Evolutionary conservation across 2,329 filamentous ascomycete species (phyloP), one percentile per base, ranked within the genome.

Genomic region (Trichoderma breve): DNA sequence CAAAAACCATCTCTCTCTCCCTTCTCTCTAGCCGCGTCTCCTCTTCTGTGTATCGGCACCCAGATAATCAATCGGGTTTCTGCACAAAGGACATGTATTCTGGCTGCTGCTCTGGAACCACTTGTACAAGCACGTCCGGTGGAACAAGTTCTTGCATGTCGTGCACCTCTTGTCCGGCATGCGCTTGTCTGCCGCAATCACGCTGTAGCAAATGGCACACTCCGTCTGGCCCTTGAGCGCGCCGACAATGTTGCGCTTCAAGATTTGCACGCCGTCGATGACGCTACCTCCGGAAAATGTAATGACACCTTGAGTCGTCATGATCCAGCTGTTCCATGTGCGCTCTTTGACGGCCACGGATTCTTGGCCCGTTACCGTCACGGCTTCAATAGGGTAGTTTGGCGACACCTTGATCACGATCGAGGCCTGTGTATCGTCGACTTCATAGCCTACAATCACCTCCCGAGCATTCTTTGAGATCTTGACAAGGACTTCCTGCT

Each of bases 41-140:
- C 81, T 80, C 79, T 80, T 82, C 11, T 75, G 76, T 58, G 81
- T 83, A 71, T 84, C 83, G 7, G 82, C 78, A 0, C 83, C 83
- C 21, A 84, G 71, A 63, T 90, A 90, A 69, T 89, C 88, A 80
- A 98, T 98, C 26, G 92, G 91, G 80, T 97, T 97, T 77, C 96
- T 88, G 82, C 96, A 99, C 74, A 99, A 84, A 62, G 96, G 96
- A 82, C 96, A 99, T 63, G 92, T 95, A 78, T 93, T 96, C 78
- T 93, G 91, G 81, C 93, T 97, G 80, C 94, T 97, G 77, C 88
- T 95, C 86, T 93, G 93, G 85, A 99, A 98, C 96, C 96, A 99
- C 83, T 95, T 95, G 84, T 94, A 97, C 82, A 99, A 82, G 83
- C 96, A 99, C 3, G 89, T 89, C 1, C 91, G 88, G 82, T 99